phyloP scores from a whole-genome alignment of 208 protist genomes.

The Acanthamoeba polyphaga region DNA sequence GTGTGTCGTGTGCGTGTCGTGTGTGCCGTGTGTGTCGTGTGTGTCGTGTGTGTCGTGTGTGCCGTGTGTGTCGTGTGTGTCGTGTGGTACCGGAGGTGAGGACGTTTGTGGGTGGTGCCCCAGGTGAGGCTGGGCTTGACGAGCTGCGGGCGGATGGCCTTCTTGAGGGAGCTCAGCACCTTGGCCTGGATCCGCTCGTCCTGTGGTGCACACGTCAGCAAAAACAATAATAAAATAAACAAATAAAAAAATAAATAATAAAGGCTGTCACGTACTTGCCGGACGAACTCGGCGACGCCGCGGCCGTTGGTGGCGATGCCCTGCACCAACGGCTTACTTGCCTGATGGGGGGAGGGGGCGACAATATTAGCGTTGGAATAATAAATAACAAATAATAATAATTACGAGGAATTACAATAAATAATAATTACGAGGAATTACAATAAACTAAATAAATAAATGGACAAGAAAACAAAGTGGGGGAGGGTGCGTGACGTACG shows the following conservation, averaged over 20 bases:
- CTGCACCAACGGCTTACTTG: not conserved
- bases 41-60: too few species aligned
- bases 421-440: too few species aligned
- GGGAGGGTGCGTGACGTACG: not conserved
- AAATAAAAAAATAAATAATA: too few species aligned
- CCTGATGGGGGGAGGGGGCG: not conserved
- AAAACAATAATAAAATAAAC: too few species aligned
- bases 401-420: too few species aligned
- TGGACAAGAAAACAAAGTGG: too few species aligned
- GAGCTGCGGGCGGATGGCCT: not conserved
- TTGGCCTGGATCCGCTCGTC: slow-evolving; percentile 4
- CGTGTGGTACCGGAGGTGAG: not conserved
- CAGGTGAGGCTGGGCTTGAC: not conserved
- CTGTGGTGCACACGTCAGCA: not conserved
- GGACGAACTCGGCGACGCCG: not conserved
- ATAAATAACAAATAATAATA: too few species aligned
- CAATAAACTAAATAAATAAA: too few species aligned
- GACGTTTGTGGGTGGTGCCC: not conserved
- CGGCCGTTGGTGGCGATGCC: not conserved
- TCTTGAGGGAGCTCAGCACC: slow-evolving; percentile 9
- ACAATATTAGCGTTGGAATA: too few species aligned
- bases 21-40: too few species aligned
- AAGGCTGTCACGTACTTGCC: not conserved
- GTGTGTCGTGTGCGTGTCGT: too few species aligned
- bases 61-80: too few species aligned